Conservation (phyloP, 2,329 filamentous ascomycete genomes). For the Cercospora zeina region DNA sequence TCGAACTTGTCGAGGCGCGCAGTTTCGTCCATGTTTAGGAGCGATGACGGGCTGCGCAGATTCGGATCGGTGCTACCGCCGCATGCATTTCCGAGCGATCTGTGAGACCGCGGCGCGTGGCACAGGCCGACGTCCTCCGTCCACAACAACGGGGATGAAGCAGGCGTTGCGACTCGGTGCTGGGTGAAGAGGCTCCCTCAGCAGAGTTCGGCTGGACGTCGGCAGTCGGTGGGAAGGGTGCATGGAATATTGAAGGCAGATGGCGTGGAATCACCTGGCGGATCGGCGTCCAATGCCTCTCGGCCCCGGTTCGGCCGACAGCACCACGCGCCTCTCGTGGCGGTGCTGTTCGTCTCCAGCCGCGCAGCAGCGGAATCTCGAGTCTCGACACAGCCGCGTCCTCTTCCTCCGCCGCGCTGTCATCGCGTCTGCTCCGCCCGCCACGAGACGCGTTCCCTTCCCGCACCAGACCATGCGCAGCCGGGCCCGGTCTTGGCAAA, state of each 20-base stretch:
- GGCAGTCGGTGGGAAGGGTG: too few relatives aligned
- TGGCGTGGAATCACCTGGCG: conserved; percentile 4
- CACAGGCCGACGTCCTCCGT: neutral
- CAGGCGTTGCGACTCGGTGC: neutral
- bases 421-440: neutral
- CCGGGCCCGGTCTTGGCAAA: conserved; percentile 19
- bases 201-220: conserved; percentile 9
- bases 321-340: conserved; percentile 3
- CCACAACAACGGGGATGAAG: neutral
- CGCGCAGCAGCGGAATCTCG: neutral
- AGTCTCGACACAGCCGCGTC: neutral
- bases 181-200: conserved; percentile 3
- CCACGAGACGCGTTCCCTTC: neutral
- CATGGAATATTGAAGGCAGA: neutral
- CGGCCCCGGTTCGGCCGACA: conserved; percentile 6
- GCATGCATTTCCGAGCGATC: conserved; percentile 23
- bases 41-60: conserved; percentile 18
- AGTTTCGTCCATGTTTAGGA: conserved; percentile 20
- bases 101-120: conserved; percentile 10
- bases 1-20: conserved; percentile 36
- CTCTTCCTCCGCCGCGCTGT: conserved; percentile 2
- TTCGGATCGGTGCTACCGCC: conserved; percentile 22
- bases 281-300: conserved; percentile 10
- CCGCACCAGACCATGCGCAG: conserved; percentile 9
- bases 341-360: conserved; percentile 4